Evolutionary conservation across 2,329 filamentous ascomycete species (phyloP).

Genomic region (Botrytis paeoniae): DNA sequence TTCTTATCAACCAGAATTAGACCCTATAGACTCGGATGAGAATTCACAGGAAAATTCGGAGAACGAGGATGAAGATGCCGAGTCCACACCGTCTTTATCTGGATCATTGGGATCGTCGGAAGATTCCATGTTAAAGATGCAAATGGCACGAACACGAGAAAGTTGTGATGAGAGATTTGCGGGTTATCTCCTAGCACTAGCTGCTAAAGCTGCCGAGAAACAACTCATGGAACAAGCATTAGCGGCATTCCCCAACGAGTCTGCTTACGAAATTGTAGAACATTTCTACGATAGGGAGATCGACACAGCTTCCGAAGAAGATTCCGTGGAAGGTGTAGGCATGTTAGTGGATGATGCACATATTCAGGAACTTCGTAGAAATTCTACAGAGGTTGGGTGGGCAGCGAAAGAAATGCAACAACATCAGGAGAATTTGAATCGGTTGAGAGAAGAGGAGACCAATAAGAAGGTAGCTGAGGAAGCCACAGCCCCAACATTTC

Average conservation of each 20-base stretch:
- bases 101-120: conserved; percentile 37
- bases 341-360: conserved; percentile 32
- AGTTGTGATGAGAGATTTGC: conserved; percentile 74
- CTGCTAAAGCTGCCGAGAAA: conserved; percentile 74
- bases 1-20: conserved; percentile 44
- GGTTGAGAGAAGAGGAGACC: conserved; percentile 37
- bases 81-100: conserved; percentile 35
- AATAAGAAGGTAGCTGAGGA: conserved; percentile 37
- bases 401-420: conserved; percentile 38
- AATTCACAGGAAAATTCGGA: conserved; percentile 47
- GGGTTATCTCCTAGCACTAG: conserved; percentile 74
- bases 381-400: conserved; percentile 37
- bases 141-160: conserved; percentile 54
- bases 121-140: conserved; percentile 36
- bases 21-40: conserved; percentile 39
- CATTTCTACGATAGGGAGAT: conserved; percentile 39
- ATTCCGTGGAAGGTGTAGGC: conserved; percentile 34
- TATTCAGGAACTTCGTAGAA: conserved; percentile 25
- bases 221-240: conserved; percentile 75
- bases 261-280: conserved; percentile 37
- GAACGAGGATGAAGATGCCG: conserved; percentile 32
- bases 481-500: conserved; percentile 35
- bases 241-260: conserved; percentile 72
- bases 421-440: conserved; percentile 37
- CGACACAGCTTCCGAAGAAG: conserved; percentile 37